Conservation (phyloP, 805 yeast species). For the Wickerhamomyces bisporus region DNA sequence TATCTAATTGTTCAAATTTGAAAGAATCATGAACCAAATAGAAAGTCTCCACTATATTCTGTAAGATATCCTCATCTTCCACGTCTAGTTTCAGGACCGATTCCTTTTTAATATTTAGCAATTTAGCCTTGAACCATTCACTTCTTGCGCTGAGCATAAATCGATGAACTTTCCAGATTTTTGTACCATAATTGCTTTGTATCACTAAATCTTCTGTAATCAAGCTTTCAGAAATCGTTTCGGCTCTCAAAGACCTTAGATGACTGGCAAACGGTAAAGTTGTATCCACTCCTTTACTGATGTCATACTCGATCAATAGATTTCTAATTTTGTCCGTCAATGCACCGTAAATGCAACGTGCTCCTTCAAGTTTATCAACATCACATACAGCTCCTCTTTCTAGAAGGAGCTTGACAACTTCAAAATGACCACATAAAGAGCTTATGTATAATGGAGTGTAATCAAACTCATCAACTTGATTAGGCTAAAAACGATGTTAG, state of each 20-base stretch:
- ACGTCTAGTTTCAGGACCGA: constrained; percentile 16
- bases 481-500: no score
- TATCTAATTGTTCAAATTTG: constrained; percentile 27
- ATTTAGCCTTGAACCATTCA: constrained; percentile 22
- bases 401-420: constrained; percentile 54
- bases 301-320: constrained; percentile 53
- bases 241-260: constrained; percentile 41
- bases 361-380: constrained; percentile 78
- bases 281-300: constrained; percentile 62
- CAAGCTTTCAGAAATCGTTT: constrained; percentile 9
- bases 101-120: constrained; percentile 20
- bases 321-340: constrained; percentile 60
- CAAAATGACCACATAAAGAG: constrained; percentile 68
- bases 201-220: constrained; percentile 21
- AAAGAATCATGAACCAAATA: constrained; percentile 37
- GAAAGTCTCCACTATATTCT: constrained; percentile 26
- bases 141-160: constrained; percentile 39
- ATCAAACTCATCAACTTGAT: constrained; percentile 62
- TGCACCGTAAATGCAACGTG: constrained; percentile 74
- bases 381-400: constrained; percentile 72
- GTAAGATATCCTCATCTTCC: constrained; percentile 20
- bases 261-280: constrained; percentile 72
- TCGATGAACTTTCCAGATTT: constrained; percentile 29
- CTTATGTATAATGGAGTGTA: constrained; percentile 72
- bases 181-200: constrained; percentile 12